Evolutionary conservation across 2,329 filamentous ascomycete species (phyloP).

Genomic region (Colletotrichum nymphaeae): DNA sequence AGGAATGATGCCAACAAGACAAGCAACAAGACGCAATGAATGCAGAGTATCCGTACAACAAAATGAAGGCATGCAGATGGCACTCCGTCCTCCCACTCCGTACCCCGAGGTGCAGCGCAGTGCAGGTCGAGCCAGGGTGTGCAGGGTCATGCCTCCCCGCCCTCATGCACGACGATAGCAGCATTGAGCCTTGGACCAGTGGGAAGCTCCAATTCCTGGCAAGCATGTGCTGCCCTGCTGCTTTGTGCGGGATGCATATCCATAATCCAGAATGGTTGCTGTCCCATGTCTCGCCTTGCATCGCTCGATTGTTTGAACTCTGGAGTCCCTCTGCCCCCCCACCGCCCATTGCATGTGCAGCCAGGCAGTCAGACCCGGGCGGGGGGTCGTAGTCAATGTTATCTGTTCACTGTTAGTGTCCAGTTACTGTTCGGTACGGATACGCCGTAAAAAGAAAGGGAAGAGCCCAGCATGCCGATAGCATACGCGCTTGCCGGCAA

Average conservation of each 20-base stretch:
- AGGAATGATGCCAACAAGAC: not conserved
- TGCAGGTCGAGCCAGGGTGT: not conserved
- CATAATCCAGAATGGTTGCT: not conserved
- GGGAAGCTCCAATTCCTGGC: conserved; percentile 5
- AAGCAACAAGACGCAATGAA: not conserved
- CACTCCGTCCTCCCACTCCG: not conserved
- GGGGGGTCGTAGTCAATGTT: not conserved
- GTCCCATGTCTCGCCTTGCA: not conserved
- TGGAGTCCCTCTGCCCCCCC: not conserved
- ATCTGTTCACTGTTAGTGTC: not conserved
- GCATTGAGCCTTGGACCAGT: not conserved
- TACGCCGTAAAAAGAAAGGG: not conserved
- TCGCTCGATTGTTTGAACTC: not conserved
- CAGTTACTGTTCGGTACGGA: not conserved
- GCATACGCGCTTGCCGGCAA: not conserved
- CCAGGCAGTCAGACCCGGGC: not conserved
- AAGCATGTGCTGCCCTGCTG: not conserved
- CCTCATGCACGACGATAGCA: not conserved
- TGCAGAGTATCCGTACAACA: not conserved
- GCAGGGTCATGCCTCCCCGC: not conserved
- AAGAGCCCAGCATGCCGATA: not conserved
- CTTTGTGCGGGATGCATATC: not conserved
- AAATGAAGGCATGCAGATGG: not conserved
- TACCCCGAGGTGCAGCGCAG: not conserved
- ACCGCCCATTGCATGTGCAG: not conserved